Evolutionary conservation across 1,139 yeast species (phyloP), one percentile per base, ranked within the genome.

Genomic region (Yamadazyma membranifaciens): DNA sequence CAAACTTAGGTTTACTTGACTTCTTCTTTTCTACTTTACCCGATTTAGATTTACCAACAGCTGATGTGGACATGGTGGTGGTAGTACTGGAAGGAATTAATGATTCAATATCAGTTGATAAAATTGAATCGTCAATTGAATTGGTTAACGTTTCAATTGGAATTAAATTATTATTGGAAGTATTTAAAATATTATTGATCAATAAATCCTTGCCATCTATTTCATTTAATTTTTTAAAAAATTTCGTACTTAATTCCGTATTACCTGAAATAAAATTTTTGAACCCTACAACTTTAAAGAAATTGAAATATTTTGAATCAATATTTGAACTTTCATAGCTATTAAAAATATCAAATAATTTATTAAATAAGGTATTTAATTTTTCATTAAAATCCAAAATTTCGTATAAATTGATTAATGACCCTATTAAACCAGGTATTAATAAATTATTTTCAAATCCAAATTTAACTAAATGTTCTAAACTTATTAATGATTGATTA

Each of bases 321-420:
- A 61, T 50, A 3, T 26, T 17, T 4, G 13, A 4, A 22, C 24
- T 35, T 10, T 29, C 30, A 12, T 13, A 15, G 34, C 51, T 48
- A 45, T 55, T 46, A 24, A 57, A 48, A 1, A 54, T 49, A 10
- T 47, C 41, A 11, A 54, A 39, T 14, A 60, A 50, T 36, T 52
- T 54, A 7, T 57, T 57, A 37, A 56, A 48, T 16, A 66, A 52
- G 14, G 46, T 45, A 7, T 50, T 55, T 37, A 63, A 62, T 34
- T 67, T 51, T 14, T 50, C 46, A 15, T 50, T 38, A 17, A 39
- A 22, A 37, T 49, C 52, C 65, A 60, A 41, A 61, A 52, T 6
- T 44, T 78, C 83, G 52, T 75, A 78, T 6, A 81, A 50, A 10
- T 73, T 62, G 10, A 75, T 61, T 31, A 81, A 63, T 1, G 73